Percentiles rank a stretch among this genome's conserved stretches.
Conservation (phyloP, 169 alveolate genomes). For the Cryptosporidium bovis region DNA sequence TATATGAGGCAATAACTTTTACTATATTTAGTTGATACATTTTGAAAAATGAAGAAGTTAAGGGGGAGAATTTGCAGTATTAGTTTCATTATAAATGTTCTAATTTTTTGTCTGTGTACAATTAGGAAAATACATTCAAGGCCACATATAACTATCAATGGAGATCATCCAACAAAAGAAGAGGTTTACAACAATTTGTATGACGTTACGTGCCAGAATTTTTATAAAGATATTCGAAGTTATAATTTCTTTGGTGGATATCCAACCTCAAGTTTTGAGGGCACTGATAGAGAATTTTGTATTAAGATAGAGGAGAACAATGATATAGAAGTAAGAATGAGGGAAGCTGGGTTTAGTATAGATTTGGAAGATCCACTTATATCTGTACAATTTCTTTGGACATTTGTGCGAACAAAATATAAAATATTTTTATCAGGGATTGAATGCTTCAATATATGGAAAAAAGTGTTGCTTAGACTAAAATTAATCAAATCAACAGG, state of each 20-base stretch:
- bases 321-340: slow-evolving; percentile 30
- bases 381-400: slow-evolving; percentile 50
- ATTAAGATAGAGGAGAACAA: slow-evolving; percentile 30
- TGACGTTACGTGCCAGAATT: neutral
- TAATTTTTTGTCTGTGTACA: neutral
- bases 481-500: neutral
- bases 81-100: no score
- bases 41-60: no score
- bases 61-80: no score
- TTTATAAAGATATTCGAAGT: neutral
- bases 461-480: neutral
- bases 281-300: neutral
- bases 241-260: slow-evolving; percentile 44
- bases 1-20: no score
- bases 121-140: neutral
- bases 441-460: slow-evolving; percentile 27
- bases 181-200: slow-evolving; percentile 4
- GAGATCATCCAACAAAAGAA: slow-evolving; percentile 2
- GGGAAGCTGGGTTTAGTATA: slow-evolving; percentile 5
- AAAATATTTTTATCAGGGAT: slow-evolving; percentile 6
- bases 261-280: neutral
- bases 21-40: no score
- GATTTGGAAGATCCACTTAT: slow-evolving; percentile 28
- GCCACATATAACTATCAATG: neutral
- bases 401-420: slow-evolving; percentile 10